These are phyloP conservation scores for Scutellaria barbata DNA, from an alignment of 257 asterid species.

Conservation along the genomic window DNA sequence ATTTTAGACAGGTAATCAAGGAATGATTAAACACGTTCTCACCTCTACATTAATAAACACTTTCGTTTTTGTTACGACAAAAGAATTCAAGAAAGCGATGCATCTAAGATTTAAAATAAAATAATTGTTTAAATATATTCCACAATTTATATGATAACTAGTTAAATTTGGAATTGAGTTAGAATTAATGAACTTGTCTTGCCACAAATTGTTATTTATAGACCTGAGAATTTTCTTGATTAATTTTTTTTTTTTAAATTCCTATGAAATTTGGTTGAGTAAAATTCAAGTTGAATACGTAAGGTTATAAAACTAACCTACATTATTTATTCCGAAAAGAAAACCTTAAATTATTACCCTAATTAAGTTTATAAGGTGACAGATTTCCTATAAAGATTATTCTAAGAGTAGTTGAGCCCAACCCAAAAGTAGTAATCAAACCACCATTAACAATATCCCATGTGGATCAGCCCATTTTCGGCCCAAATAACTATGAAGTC, in stretches of 20 bases:
- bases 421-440: background rate
- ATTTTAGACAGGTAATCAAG: background rate
- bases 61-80: slow-evolving; percentile 8
- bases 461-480: background rate
- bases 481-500: no score
- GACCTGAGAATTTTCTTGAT: background rate
- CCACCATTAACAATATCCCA: no score
- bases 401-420: background rate
- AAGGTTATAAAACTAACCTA: no score
- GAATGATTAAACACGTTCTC: background rate
- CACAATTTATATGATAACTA: no score
- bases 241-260: background rate
- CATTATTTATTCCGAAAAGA: no score
- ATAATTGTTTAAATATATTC: no score
- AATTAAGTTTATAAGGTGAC: no score
- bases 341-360: no score
- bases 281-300: no score
- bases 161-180: no score
- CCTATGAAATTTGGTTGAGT: background rate
- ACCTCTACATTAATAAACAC: background rate
- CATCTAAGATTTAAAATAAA: no score
- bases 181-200: background rate
- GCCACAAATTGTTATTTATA: background rate
- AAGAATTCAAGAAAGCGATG: background rate
- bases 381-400: no score